Percentiles rank a stretch among this genome's conserved stretches.
These are phyloP conservation scores for Hericium coralloides DNA, from an alignment of 768 basidiomycete genomes.

Conservation along the genomic window DNA sequence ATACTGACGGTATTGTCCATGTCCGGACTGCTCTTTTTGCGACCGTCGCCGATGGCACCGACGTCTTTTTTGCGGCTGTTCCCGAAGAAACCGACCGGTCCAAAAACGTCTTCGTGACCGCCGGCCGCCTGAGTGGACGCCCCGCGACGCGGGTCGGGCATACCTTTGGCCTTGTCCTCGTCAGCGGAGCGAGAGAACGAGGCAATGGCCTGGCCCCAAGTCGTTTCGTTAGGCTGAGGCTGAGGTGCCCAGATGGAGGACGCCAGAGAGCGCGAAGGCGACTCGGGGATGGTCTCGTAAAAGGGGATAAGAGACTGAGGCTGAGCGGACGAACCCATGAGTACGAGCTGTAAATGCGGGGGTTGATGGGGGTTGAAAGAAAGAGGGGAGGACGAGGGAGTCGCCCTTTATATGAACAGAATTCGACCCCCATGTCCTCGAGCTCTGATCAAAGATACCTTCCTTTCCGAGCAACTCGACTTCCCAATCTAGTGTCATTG, in stretches of 20 bases:
- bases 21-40: conserved; percentile 51
- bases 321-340: conserved; percentile 9
- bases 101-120: conserved; percentile 59
- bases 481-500: background rate
- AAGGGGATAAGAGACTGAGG: conserved; percentile 11
- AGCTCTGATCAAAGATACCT: background rate
- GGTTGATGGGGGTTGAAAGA: conserved; percentile 3
- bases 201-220: conserved; percentile 63
- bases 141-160: conserved; percentile 19
- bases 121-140: conserved; percentile 22
- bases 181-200: conserved; percentile 41
- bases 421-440: background rate
- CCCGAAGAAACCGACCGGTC: conserved; percentile 34
- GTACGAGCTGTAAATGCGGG: background rate
- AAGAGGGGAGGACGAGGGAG: conserved; percentile 5
- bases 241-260: conserved; percentile 79
- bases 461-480: background rate
- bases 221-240: conserved; percentile 54
- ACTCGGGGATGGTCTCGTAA: conserved; percentile 6
- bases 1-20: conserved; percentile 45
- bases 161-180: conserved; percentile 20
- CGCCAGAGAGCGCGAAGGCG: conserved; percentile 11
- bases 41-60: conserved; percentile 75
- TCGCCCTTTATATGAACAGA: conserved; percentile 11
- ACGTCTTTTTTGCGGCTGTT: conserved; percentile 37